A percentile compares a stretch with the other conserved stretches of the same genome.
Conservation (phyloP, 306 rosid genomes). For the Luffa aegyptiaca region DNA sequence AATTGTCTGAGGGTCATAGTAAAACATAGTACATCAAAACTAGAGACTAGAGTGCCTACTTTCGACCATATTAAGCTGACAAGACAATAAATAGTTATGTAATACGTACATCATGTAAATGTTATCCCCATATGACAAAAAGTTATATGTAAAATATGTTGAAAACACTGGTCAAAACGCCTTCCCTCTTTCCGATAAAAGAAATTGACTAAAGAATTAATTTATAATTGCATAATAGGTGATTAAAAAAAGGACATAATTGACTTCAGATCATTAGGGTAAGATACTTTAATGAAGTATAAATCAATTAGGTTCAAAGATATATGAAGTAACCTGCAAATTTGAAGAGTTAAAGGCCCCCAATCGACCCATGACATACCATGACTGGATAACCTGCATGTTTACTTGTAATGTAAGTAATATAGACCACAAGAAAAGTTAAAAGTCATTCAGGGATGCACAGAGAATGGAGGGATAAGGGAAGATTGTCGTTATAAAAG, state of each 20-base stretch:
- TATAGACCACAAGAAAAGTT: background rate
- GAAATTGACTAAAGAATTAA: background rate
- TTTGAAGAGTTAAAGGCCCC: slow-evolving; percentile 84
- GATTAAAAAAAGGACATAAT: background rate
- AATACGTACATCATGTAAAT: background rate
- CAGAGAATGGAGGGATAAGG: background rate
- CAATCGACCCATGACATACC: slow-evolving; percentile 96
- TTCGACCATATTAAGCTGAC: background rate
- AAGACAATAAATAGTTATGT: background rate
- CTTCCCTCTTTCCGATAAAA: background rate
- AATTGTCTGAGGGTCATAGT: background rate
- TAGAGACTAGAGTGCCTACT: background rate
- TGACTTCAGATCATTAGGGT: background rate
- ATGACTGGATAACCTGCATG: slow-evolving; percentile 77
- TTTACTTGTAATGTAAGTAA: slow-evolving; percentile 1
- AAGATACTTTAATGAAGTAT: background rate
- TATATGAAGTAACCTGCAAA: slow-evolving; percentile 53
- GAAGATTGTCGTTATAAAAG: background rate
- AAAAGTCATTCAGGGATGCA: background rate
- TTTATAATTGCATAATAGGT: background rate
- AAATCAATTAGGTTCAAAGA: background rate
- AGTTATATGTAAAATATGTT: background rate
- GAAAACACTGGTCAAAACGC: background rate
- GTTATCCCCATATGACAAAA: background rate
- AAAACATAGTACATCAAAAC: background rate